Evolutionary conservation across 1,284 basidiomycete species (phyloP).

Genomic region (Cronartium quercuum): DNA sequence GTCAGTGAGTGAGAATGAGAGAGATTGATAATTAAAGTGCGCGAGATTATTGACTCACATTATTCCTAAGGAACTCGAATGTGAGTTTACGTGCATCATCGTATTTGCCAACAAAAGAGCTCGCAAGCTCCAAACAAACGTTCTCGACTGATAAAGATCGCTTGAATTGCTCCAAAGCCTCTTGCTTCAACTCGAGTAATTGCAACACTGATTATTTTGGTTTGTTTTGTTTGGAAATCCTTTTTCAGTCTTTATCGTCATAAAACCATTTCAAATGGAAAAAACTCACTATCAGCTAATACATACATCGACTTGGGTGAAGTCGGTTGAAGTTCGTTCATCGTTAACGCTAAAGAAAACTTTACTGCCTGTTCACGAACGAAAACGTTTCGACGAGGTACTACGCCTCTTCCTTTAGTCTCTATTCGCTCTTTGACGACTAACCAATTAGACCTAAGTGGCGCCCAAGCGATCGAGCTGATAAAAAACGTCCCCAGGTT

Average conservation of each 20-base stretch:
- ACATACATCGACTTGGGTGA: constrained; percentile 37
- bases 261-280: background rate
- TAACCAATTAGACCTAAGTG: constrained; percentile 26
- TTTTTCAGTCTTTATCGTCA: too few relatives aligned
- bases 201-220: constrained; percentile 10
- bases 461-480: constrained; percentile 34
- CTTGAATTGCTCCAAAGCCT: constrained; percentile 32
- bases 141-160: constrained; percentile 23
- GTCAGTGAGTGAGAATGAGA: background rate
- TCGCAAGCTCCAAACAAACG: constrained; percentile 23
- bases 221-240: too few relatives aligned
- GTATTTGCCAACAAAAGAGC: constrained; percentile 35
- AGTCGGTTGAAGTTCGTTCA: constrained; percentile 33
- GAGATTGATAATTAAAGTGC: background rate
- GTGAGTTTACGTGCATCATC: constrained; percentile 12
- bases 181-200: constrained; percentile 26
- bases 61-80: constrained; percentile 27
- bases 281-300: constrained; percentile 28
- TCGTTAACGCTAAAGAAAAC: constrained; percentile 27
- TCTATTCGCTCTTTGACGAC: constrained; percentile 23
- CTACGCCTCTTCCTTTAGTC: constrained; percentile 14
- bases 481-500: background rate
- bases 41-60: constrained; percentile 27
- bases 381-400: constrained; percentile 11
- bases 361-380: constrained; percentile 32